Evolutionary conservation across 805 yeast species (phyloP).

Genomic region (Candida insectalens): DNA sequence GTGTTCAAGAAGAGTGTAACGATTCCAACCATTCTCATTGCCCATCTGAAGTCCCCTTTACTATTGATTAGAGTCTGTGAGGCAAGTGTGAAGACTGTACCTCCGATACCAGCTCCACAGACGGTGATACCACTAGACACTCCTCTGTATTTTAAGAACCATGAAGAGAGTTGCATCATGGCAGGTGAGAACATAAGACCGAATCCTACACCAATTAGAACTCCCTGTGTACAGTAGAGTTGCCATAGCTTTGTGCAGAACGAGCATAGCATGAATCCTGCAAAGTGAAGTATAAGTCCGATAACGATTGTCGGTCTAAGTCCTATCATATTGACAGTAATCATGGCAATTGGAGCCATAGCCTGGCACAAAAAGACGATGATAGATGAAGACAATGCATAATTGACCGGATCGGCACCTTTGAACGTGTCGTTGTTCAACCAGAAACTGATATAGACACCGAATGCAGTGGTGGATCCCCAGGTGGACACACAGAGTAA

Average conservation of each 20-base stretch:
- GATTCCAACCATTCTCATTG: conserved; percentile 33
- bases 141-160: conserved; percentile 42
- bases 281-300: conserved; percentile 34
- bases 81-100: conserved; percentile 26
- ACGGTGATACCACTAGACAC: conserved; percentile 29
- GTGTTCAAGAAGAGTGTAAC: conserved; percentile 27
- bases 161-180: conserved; percentile 37
- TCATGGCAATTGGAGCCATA: conserved; percentile 14
- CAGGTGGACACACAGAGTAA: conserved; percentile 42
- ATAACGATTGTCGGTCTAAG: conserved; percentile 14
- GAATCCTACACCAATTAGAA: conserved; percentile 40
- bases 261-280: conserved; percentile 42
- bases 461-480: conserved; percentile 58
- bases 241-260: conserved; percentile 41
- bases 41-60: conserved; percentile 34
- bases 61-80: conserved; percentile 27
- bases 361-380: conserved; percentile 13
- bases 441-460: conserved; percentile 48
- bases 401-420: conserved; percentile 46
- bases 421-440: conserved; percentile 34
- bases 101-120: conserved; percentile 35
- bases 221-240: conserved; percentile 42
- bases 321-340: conserved; percentile 12
- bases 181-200: conserved; percentile 43
- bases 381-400: conserved; percentile 50